Conservation (phyloP, 768 basidiomycete genomes). For the Podaxis carcinomalis region DNA sequence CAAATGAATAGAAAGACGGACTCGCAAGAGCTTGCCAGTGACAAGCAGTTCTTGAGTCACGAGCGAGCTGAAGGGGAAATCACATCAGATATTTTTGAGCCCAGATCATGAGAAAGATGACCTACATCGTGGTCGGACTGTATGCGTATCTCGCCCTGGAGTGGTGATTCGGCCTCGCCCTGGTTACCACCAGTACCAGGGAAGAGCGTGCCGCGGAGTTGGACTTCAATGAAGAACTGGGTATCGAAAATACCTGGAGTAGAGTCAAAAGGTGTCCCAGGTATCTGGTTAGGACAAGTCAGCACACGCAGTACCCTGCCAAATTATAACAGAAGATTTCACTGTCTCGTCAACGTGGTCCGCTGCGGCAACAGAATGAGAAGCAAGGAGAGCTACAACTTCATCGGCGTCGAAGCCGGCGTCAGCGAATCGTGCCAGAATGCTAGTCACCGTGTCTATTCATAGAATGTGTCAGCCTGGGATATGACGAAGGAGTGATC, state of each 20-base stretch:
- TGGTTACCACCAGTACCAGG: slow-evolving; percentile 33
- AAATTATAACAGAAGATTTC: neutral
- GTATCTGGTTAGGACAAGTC: slow-evolving; percentile 5
- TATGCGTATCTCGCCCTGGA: slow-evolving; percentile 39
- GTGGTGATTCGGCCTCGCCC: slow-evolving; percentile 35
- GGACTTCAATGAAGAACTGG: slow-evolving; percentile 42
- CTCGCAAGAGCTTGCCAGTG: slow-evolving; percentile 41
- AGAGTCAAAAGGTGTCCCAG: slow-evolving; percentile 39
- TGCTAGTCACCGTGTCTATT: slow-evolving; percentile 24
- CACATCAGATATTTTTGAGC: neutral
- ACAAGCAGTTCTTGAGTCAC: slow-evolving; percentile 42
- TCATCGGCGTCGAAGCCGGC: slow-evolving; percentile 31
- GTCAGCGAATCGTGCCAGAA: slow-evolving; percentile 30
- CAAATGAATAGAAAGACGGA: slow-evolving; percentile 14
- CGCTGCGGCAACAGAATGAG: slow-evolving; percentile 24
- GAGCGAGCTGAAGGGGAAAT: slow-evolving; percentile 20
- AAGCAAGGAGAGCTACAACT: slow-evolving; percentile 33
- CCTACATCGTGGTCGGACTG: slow-evolving; percentile 36
- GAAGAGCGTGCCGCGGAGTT: slow-evolving; percentile 38
- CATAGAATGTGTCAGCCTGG: neutral
- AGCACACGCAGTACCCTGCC: too few species aligned
- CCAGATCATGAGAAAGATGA: neutral
- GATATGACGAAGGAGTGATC: neutral
- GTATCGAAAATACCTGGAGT: slow-evolving; percentile 40
- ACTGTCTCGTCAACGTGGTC: slow-evolving; percentile 30